Percentiles rank a stretch among this genome's conserved stretches.
Evolutionary conservation across 2,329 filamentous ascomycete genomes (phyloP).

Genomic region (Beauveria medogensis): DNA sequence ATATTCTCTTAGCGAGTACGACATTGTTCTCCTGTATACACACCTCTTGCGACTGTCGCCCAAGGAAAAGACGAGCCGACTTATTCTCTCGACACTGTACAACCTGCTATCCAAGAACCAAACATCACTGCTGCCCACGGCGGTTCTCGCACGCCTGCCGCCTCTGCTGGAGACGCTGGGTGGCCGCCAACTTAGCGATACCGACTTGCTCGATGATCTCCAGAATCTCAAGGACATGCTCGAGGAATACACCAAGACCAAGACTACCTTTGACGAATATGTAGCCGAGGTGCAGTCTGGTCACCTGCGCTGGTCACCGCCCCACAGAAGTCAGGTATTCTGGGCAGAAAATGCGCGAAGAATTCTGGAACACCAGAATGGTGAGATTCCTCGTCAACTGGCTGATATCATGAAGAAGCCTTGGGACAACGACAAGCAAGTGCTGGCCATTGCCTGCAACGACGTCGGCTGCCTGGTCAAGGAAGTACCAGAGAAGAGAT

Average conservation of each 20-base stretch:
- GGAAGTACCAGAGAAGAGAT: constrained; percentile 77
- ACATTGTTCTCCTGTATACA: constrained; percentile 86
- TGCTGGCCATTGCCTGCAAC: constrained; percentile 87
- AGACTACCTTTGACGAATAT: constrained; percentile 81
- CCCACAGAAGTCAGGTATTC: constrained; percentile 78
- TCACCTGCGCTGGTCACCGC: constrained; percentile 86
- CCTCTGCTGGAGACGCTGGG: constrained; percentile 54
- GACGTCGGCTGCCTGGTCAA: constrained; percentile 84
- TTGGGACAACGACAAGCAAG: constrained; percentile 77
- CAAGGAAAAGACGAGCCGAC: constrained; percentile 94
- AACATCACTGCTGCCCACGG: constrained; percentile 70
- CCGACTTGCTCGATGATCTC: constrained; percentile 56
- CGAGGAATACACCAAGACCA: constrained; percentile 60
- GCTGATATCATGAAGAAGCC: constrained; percentile 70
- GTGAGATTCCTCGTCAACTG: constrained; percentile 68
- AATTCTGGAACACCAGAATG: constrained; percentile 77
- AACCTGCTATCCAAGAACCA: constrained; percentile 70
- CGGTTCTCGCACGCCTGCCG: constrained; percentile 77
- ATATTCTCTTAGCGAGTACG: constrained; percentile 64
- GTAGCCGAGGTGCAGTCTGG: constrained; percentile 78
- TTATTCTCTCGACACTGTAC: constrained; percentile 80
- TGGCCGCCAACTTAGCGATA: constrained; percentile 54
- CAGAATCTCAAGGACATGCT: constrained; percentile 53
- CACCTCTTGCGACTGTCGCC: constrained; percentile 85
- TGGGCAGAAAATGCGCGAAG: constrained; percentile 87